Base-by-base conservation (phyloP, 148 eudicot species). In the Rheum nobile region DNA sequence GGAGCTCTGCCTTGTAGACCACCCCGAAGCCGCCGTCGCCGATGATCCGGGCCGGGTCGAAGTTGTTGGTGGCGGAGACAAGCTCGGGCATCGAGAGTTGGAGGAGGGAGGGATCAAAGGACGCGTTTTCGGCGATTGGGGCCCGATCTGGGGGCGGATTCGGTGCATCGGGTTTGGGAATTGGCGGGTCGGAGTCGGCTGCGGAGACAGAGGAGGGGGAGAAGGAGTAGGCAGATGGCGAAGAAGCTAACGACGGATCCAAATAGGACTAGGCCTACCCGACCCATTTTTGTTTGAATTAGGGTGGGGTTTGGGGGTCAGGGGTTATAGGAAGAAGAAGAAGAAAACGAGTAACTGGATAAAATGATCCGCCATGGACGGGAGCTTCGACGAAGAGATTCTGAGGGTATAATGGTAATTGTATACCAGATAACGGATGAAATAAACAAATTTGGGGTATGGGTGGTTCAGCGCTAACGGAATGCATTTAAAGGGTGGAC, bases 1-100 rank as follows among this genome's bases (percentile, higher is more conserved):
- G 1, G 34, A 93, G 86, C 12, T 41, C 47, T 65, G 95, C 97
- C 73, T 83, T 88, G 71, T 89, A 91, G 9, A 91, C 96, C 0
- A 83, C 48, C 1, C 98, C 98, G 76, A 93, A 93, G 70, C 97
- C 83, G 0, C 98, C 97, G 44, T 91, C 98, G 24, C 98, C 97
- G 68, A 93, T 79, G 68, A 91, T 84, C 46, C 85, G 75, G 9
- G 82, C 78, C 17, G 92, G 70, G 8, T 87, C 81, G 76, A 93
- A 93, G 82, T 86, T 85, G 13, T 81, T 65, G 21, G 97, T 93
- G 2, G 86, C 92, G 3, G 21, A 16, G 24, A 76, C 21, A 24
- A 93, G 86, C 57, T 89, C 92, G 22, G 71, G 9, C 90, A 93
- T 85, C 12, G 92, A 80, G 31, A 93, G 37, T 43, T 41, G 70